These are phyloP conservation scores for Oehlia diaphana DNA, from an alignment of 192 early-diverging fungal genomes.

Conservation along the genomic window DNA sequence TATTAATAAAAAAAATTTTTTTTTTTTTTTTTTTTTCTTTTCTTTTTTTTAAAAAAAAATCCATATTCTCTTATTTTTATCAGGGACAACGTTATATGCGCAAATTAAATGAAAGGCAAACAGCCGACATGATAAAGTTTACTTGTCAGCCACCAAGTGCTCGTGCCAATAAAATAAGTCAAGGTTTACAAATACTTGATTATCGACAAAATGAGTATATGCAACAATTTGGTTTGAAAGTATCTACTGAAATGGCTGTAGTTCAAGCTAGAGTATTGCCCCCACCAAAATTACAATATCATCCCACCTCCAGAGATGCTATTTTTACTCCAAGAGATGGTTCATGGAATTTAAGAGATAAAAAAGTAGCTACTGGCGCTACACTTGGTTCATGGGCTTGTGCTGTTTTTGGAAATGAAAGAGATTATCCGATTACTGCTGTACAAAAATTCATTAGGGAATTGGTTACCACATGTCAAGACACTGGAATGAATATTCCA, in stretches of 20 bases:
- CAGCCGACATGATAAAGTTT: slow-evolving; percentile 94
- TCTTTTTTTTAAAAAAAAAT: too few species aligned
- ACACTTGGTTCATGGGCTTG: slow-evolving; percentile 81
- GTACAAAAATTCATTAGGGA: slow-evolving; percentile 74
- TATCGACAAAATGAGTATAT: slow-evolving; percentile 67
- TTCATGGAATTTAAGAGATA: slow-evolving; percentile 86
- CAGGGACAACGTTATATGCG: slow-evolving; percentile 61
- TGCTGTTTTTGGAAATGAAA: slow-evolving; percentile 66
- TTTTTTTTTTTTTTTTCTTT: too few species aligned
- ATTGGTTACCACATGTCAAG: slow-evolving; percentile 70
- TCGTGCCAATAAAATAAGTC: slow-evolving; percentile 81
- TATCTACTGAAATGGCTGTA: slow-evolving; percentile 36
- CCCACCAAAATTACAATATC: slow-evolving; percentile 74
- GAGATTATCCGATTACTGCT: slow-evolving; percentile 46
- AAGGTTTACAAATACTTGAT: slow-evolving; percentile 63
- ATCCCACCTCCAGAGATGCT: slow-evolving; percentile 42
- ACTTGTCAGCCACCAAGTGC: slow-evolving; percentile 83
- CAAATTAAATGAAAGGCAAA: slow-evolving; percentile 63
- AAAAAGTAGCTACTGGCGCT: slow-evolving; percentile 73
- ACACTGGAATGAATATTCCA: slow-evolving; percentile 66
- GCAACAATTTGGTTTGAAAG: background rate
- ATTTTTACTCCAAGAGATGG: slow-evolving; percentile 62
- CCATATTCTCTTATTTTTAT: background rate
- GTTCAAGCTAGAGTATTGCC: slow-evolving; percentile 70
- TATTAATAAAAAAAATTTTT: too few species aligned